Evolutionary conservation across 2,329 filamentous ascomycete genomes (phyloP).

Genomic region (Scolecobasidium constrictum): DNA sequence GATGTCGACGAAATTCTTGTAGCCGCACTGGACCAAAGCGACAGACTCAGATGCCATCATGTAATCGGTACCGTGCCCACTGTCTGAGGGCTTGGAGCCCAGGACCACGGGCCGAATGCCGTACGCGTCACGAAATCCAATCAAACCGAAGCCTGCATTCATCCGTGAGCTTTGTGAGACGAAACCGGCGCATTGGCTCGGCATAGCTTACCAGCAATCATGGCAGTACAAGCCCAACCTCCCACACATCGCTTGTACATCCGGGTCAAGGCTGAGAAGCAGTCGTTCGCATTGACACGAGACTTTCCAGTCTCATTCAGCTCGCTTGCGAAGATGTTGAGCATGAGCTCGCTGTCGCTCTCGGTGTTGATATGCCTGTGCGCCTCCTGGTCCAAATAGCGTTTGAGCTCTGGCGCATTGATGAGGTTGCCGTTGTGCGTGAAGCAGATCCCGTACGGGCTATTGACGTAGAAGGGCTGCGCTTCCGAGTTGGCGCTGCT

Average conservation of each 20-base stretch:
- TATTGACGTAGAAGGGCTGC: constrained; percentile 88
- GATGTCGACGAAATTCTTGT: constrained; percentile 65
- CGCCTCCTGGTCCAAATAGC: constrained; percentile 64
- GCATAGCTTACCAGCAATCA: constrained; percentile 54
- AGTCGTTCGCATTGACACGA: constrained; percentile 66
- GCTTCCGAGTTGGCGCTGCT: constrained; percentile 76
- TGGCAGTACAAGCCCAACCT: constrained; percentile 69
- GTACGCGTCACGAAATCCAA: constrained; percentile 69
- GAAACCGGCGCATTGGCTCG: background rate
- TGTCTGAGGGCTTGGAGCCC: constrained; percentile 60
- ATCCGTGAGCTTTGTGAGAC: background rate
- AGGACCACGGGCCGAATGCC: constrained; percentile 77
- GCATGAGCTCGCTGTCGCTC: constrained; percentile 75
- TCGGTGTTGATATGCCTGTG: constrained; percentile 86
- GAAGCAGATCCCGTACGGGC: constrained; percentile 70
- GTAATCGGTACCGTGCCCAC: constrained; percentile 62
- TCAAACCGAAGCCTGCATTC: constrained; percentile 59
- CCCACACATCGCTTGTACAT: constrained; percentile 67
- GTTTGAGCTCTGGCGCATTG: constrained; percentile 59
- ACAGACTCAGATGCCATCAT: constrained; percentile 88
- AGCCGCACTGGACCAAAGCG: constrained; percentile 71
- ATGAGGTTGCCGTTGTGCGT: constrained; percentile 85
- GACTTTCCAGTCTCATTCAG: constrained; percentile 72
- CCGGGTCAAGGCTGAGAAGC: constrained; percentile 59
- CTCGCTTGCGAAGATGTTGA: constrained; percentile 80